These are phyloP conservation scores for Blastobotrys peoriensis DNA, from an alignment of 805 yeast species.

Conservation along the genomic window DNA sequence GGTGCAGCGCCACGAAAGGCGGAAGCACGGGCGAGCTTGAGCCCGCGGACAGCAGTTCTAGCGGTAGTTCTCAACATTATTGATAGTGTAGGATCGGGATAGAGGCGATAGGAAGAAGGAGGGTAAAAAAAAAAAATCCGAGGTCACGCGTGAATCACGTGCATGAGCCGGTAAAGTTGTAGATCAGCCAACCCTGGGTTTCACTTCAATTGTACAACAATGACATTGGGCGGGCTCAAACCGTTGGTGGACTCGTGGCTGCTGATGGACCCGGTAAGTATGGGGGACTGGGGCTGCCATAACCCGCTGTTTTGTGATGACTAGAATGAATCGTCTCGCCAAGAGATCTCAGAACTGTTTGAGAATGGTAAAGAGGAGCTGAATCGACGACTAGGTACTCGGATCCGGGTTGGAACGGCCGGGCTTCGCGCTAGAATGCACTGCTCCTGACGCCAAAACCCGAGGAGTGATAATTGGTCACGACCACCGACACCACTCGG, in stretches of 20 bases:
- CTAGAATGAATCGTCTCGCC: neutral
- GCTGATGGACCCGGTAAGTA: no score
- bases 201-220: no score
- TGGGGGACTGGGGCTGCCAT: no score
- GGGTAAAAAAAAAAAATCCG: no score
- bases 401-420: slow-evolving; percentile 89
- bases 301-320: no score
- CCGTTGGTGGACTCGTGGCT: no score
- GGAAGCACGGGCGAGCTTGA: neutral
- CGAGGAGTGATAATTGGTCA: slow-evolving; percentile 73
- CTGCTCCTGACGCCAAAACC: slow-evolving; percentile 25
- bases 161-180: no score
- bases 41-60: neutral
- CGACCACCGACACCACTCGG: slow-evolving; percentile 83
- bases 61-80: neutral
- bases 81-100: no score
- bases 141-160: no score
- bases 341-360: neutral
- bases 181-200: no score
- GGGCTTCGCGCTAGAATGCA: slow-evolving; percentile 83
- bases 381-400: neutral
- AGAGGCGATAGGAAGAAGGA: no score
- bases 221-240: no score
- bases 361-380: neutral
- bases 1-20: neutral